Conservation (phyloP, 768 basidiomycete genomes). For the Clitopilus passeckerianus region DNA sequence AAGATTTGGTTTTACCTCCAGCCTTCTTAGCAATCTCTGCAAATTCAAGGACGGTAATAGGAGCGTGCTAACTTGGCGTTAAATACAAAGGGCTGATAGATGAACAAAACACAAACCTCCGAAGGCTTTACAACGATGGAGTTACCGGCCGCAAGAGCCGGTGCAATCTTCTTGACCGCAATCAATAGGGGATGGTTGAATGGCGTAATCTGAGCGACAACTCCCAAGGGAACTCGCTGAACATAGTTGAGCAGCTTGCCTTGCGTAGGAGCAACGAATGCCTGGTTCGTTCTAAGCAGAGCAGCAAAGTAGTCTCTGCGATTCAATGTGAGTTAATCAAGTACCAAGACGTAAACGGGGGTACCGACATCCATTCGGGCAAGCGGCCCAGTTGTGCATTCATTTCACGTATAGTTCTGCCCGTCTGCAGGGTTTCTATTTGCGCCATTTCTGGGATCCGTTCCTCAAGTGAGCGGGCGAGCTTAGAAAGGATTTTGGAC, state of each 20-base stretch:
- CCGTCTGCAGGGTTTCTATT: conserved; percentile 74
- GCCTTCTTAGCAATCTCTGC: conserved; percentile 57
- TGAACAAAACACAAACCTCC: conserved; percentile 39
- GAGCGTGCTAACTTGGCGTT: conserved; percentile 49
- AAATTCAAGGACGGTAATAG: conserved; percentile 77
- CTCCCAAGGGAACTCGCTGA: conserved; percentile 74
- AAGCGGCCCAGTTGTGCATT: conserved; percentile 68
- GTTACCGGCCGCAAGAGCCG: conserved; percentile 81
- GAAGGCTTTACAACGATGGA: conserved; percentile 81
- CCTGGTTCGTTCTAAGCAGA: conserved; percentile 64
- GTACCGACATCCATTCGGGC: conserved; percentile 80
- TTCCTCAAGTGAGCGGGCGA: conserved; percentile 59
- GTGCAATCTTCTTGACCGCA: conserved; percentile 84
- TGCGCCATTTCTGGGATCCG: conserved; percentile 53
- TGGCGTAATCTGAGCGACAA: conserved; percentile 90
- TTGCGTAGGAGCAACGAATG: conserved; percentile 71
- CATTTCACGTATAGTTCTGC: conserved; percentile 83
- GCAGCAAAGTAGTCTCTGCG: conserved; percentile 74
- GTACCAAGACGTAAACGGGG: neutral
- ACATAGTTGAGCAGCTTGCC: conserved; percentile 79
- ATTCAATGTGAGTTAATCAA: neutral
- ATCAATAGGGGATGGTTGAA: conserved; percentile 91
- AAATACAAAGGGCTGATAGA: neutral
- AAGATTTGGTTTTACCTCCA: conserved; percentile 41
- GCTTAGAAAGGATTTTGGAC: conserved; percentile 56